Evolutionary conservation across 768 basidiomycete genomes (phyloP).

Genomic region (Trametes elegans): DNA sequence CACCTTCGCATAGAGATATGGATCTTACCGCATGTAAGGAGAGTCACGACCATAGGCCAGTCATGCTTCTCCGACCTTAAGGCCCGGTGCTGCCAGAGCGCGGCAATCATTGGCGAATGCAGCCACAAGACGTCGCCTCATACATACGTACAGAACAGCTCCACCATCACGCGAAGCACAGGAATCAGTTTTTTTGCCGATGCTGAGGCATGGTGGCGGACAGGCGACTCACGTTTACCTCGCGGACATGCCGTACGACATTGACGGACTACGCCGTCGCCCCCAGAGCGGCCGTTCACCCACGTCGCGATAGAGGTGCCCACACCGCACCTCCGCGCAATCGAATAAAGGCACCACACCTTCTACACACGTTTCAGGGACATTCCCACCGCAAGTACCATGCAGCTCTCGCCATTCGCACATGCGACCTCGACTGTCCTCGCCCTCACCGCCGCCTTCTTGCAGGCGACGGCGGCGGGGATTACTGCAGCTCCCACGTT

Average conservation of each 20-base stretch:
- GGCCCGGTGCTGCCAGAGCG: too few species aligned
- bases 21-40: too few species aligned
- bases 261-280: neutral
- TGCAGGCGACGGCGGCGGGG: neutral
- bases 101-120: too few species aligned
- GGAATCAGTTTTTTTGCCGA: neutral
- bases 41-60: too few species aligned
- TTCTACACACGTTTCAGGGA: neutral
- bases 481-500: neutral
- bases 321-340: neutral
- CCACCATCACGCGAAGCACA: too few species aligned
- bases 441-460: neutral
- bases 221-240: neutral
- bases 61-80: too few species aligned
- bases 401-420: neutral
- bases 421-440: neutral
- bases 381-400: neutral
- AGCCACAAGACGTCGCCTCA: too few species aligned
- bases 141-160: too few species aligned
- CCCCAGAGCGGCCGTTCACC: neutral
- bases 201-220: too few species aligned
- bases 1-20: too few species aligned
- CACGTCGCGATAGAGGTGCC: neutral
- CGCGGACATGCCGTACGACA: neutral
- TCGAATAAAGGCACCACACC: neutral